These are phyloP conservation scores for Diospyros kaki DNA, from an alignment of 148 eudicot species.

Conservation along the genomic window DNA sequence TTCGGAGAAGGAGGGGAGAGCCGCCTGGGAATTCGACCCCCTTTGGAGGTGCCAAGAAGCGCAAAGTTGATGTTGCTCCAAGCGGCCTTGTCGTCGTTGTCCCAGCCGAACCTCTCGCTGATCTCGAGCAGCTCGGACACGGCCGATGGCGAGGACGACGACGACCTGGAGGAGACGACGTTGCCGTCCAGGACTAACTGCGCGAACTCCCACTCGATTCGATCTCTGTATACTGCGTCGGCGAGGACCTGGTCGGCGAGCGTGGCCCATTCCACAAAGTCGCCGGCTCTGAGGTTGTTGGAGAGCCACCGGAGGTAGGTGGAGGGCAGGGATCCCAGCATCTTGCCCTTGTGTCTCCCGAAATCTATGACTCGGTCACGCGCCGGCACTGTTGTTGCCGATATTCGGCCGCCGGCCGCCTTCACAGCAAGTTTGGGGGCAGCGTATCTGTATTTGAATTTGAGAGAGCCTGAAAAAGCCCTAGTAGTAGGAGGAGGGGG, in stretches of 20 bases:
- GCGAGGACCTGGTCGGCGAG: constrained; percentile 63
- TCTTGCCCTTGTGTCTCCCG: constrained; percentile 70
- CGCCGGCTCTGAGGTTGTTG: constrained; percentile 49
- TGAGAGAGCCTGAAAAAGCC: not conserved
- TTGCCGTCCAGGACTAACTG: constrained; percentile 50
- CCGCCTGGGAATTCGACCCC: constrained; percentile 60
- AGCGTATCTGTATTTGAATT: not conserved
- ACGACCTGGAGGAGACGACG: not conserved
- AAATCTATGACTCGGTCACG: constrained; percentile 70
- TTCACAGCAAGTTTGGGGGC: not conserved
- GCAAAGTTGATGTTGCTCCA: constrained; percentile 61
- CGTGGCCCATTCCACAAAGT: constrained; percentile 57
- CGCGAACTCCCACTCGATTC: constrained; percentile 83
- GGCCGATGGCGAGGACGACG: not conserved
- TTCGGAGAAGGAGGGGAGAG: too few species aligned
- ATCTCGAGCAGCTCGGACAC: constrained; percentile 52
- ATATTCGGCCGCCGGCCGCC: not conserved
- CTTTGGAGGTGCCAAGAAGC: constrained; percentile 73
- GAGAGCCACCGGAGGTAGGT: constrained; percentile 74
- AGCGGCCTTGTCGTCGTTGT: constrained; percentile 58
- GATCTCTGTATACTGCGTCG: constrained; percentile 74
- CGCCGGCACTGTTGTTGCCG: constrained; percentile 24
- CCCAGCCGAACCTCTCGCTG: constrained; percentile 80
- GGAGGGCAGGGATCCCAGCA: constrained; percentile 73
- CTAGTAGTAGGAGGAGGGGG: not conserved